Conservation (phyloP, 306 rosid genomes). For the Adenanthera pavonina region DNA sequence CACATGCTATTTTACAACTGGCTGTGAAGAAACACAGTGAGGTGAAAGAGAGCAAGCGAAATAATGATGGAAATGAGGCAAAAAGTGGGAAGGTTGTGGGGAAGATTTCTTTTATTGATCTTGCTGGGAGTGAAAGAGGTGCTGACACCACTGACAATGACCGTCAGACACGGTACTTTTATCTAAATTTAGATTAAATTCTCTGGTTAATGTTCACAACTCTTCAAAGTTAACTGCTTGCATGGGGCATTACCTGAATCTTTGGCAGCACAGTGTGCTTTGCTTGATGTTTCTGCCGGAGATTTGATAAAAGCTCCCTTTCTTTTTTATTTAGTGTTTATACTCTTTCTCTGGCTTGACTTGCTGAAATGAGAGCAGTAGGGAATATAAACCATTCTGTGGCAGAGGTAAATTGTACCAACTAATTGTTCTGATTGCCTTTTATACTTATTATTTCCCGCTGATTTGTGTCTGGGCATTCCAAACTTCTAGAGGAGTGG, state of each 20-base stretch:
- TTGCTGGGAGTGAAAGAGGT: conserved; percentile 99
- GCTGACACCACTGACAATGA: conserved; percentile 99
- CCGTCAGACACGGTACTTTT: conserved; percentile 88
- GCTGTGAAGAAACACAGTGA: conserved; percentile 83
- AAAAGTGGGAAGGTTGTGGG: conserved; percentile 89
- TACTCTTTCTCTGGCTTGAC: conserved; percentile 1
- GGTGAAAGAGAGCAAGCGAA: conserved; percentile 78
- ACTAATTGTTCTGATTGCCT: conserved; percentile 13
- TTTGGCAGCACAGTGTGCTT: neutral
- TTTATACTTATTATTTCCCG: neutral
- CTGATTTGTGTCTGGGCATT: neutral
- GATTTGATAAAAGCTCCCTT: conserved; percentile 1
- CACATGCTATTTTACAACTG: conserved; percentile 96
- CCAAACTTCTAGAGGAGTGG: neutral
- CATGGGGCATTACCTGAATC: neutral
- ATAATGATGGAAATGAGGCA: conserved; percentile 81
- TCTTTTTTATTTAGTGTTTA: neutral
- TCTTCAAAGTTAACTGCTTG: conserved; percentile 17
- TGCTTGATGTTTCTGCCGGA: neutral
- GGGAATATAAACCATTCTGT: conserved; percentile 22
- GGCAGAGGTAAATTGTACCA: conserved; percentile 2
- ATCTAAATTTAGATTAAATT: neutral
- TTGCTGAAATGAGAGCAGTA: conserved; percentile 6
- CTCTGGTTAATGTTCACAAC: conserved; percentile 11
- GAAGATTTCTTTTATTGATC: conserved; percentile 95